Base-by-base conservation (phyloP, 345 rosid genomes). In the Arabis alpina region DNA sequence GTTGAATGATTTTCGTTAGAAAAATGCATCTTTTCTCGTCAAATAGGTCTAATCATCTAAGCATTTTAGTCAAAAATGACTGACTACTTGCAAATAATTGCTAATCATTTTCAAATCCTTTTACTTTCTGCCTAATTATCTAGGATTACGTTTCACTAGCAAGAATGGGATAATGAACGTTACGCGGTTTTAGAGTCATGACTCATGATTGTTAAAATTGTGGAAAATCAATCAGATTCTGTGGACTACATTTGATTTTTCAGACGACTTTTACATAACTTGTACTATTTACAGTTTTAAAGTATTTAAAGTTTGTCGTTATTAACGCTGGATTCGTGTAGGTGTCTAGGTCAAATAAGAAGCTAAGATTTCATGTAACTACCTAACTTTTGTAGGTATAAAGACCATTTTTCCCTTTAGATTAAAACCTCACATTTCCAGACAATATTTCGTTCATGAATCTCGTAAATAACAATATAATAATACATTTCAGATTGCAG, bases 361-460 rank as follows among this genome's bases (percentile, higher is more conserved):
- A 3, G 54, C 68, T 12, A 30, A 61, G 43, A 15, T 3, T 44
- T 13, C 55, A 28, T 62, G 69, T 54, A 71, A 54, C 63, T 43
- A 54, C 69, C 69, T 62, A 62, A 54, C 4, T 54, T 48, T 45
- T 49, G 32, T 66, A 57, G 30, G 59, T 49, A 6, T 57, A 48
- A 65, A 73, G 45, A 57, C 58, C 13, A 65, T 57, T 52, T 58
- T 19, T 0, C 27, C 19, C 60, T 65, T 64, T 28, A 13, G n/a
- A 27, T 59, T 64, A 27, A 55, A 65, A 48, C 65, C 66, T 48
- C 60, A 64, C 41, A 23, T 73, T 57, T 56, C n/a, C 19, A 57
- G 25, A 66, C 55, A 65, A 50, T 59, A 52, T 59, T 34, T 63
- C 43, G 25, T 43, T 74, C 68, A 59, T 52, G 68, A 52, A 42